Percentiles rank a stretch among this genome's conserved stretches.
These are phyloP conservation scores for Ogataea nonfermentans DNA, from an alignment of 805 yeast genomes.

Conservation along the genomic window DNA sequence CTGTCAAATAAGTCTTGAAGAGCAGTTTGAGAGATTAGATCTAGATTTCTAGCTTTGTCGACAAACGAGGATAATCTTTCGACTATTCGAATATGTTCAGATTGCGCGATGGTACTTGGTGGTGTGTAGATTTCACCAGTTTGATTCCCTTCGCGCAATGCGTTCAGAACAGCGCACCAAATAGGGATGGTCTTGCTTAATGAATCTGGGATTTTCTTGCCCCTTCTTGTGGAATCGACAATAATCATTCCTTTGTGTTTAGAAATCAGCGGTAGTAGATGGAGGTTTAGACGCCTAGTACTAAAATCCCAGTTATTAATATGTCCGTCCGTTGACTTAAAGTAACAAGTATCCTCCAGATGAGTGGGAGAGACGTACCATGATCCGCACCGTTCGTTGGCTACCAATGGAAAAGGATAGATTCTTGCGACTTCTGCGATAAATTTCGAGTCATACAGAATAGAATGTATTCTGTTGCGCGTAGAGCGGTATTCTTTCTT, in stretches of 20 bases:
- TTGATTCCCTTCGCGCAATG: constrained; percentile 4
- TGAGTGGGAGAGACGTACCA: constrained; percentile 67
- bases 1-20: constrained; percentile 28
- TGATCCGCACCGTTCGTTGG: constrained; percentile 83
- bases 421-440: constrained; percentile 40
- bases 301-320: constrained; percentile 78
- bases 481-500: constrained; percentile 50
- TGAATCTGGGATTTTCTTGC: constrained; percentile 84
- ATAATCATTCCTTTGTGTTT: constrained; percentile 49
- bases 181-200: constrained; percentile 84
- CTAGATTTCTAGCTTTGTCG: constrained; percentile 33
- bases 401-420: constrained; percentile 45
- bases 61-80: constrained; percentile 49
- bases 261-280: constrained; percentile 51
- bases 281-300: constrained; percentile 69
- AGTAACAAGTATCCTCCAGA: constrained; percentile 55
- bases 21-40: constrained; percentile 2
- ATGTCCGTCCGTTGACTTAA: constrained; percentile 93
- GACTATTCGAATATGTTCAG: constrained; percentile 55
- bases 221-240: constrained; percentile 84
- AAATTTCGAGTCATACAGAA: constrained; percentile 57
- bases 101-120: constrained; percentile 48
- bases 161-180: constrained; percentile 45
- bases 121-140: constrained; percentile 43
- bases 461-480: constrained; percentile 68